These are phyloP conservation scores for Erysimum cheiranthoides DNA, from an alignment of 345 rosid species.

Conservation along the genomic window DNA sequence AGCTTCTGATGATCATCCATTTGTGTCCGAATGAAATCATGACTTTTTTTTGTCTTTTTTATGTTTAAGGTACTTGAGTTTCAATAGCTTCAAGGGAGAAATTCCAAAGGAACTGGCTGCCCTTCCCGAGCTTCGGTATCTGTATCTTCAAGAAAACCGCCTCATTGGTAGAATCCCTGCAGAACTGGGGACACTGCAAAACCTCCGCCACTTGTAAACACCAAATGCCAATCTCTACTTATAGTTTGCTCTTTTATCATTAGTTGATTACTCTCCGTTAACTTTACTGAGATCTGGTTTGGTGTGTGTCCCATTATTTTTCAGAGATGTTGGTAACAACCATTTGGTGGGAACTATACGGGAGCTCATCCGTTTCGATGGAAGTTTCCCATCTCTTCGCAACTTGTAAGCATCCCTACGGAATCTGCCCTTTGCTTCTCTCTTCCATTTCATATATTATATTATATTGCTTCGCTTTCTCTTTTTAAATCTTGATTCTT, in stretches of 20 bases:
- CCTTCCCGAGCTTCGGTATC: conserved; percentile 90
- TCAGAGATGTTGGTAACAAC: conserved; percentile 93
- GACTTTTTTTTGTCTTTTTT: neutral
- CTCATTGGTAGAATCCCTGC: conserved; percentile 84
- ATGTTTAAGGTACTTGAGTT: conserved; percentile 73
- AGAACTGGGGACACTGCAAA: conserved; percentile 74
- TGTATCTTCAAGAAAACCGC: conserved; percentile 92
- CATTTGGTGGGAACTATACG: conserved; percentile 94
- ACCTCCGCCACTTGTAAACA: conserved; percentile 64
- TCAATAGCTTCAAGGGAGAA: conserved; percentile 92
- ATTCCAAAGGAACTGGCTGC: conserved; percentile 87
- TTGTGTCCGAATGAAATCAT: neutral
- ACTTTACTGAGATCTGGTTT: conserved; percentile 6
- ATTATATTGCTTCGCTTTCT: neutral
- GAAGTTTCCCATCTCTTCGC: conserved; percentile 84
- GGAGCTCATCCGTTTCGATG: conserved; percentile 88
- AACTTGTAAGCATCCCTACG: conserved; percentile 69
- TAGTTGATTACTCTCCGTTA: neutral
- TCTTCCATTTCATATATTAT: neutral
- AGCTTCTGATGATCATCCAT: neutral
- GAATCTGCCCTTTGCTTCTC: conserved; percentile 17
- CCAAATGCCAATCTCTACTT: conserved; percentile 12
- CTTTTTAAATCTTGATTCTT: conserved; percentile 20
- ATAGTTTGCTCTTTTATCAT: conserved; percentile 4
- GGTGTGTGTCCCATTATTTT: conserved; percentile 26